Base-by-base conservation (phyloP, 164 flowering plant genomes). In the Chimonanthus salicifolius region DNA sequence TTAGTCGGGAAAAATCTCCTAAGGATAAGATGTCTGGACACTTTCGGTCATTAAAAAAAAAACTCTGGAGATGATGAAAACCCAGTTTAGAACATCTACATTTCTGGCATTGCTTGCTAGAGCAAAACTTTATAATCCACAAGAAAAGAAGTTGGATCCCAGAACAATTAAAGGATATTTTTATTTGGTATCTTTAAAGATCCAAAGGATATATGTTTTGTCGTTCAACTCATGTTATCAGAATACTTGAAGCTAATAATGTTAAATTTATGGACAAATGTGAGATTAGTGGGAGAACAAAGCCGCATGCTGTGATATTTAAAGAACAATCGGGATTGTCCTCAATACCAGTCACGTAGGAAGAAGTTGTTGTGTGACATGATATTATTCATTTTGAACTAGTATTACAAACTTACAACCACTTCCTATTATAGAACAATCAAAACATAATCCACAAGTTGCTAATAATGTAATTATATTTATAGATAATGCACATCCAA, bases 131-230 rank as follows among this genome's bases (percentile, higher is more conserved):
- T 48, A 3, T 49, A 68, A 48, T 20, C 71, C 58, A 68, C 33
- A n/a, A 15, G 43, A 48, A 68, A 68, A 16, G 58, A 68, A 68
- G 10, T 68, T 68, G 11, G 58, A 68, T 67, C 44, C 20, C 46
- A 47, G 54, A 48, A 68, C 44, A 15, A 48, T 0, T 16, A 68
- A 33, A 7, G 6, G 58, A 62, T 15, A 13, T 47, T 48, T 68
- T 16, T 67, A 68, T 68, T 15, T 54, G 71, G 5, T 68, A 15
- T 48, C 58, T 58, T 11, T 4, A 68, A 48, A 68, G 20, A 18
- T 13, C 20, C 5, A 68, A 49, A 68, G 54, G 51, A 54, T 68
- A 68, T 15, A 20, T 54, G 43, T 68, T 68, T 68, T 49, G 49
- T 33, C 47, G 58, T 16, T 44, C 58, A 47, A 47, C 47, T 15